These are phyloP conservation scores for Mrakia blollopis DNA, from an alignment of 768 basidiomycete genomes.

Conservation along the genomic window DNA sequence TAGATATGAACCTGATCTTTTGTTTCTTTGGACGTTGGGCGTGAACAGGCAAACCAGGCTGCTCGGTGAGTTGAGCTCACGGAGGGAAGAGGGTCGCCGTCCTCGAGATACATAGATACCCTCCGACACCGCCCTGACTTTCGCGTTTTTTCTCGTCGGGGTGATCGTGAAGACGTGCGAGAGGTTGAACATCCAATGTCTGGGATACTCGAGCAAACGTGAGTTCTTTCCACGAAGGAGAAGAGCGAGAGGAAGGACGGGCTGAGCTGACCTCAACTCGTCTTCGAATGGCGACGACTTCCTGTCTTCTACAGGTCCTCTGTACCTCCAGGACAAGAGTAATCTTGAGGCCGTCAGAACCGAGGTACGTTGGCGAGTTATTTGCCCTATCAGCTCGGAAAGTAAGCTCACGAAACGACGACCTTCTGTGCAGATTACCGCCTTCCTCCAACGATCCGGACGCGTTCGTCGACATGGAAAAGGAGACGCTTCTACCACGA, in stretches of 20 bases:
- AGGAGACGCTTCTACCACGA: not conserved
- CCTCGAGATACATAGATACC: not conserved
- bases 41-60: not conserved
- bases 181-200: not conserved
- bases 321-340: not conserved
- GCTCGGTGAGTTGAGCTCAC: not conserved
- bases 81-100: not conserved
- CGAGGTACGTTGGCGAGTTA: not conserved
- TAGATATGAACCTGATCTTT: too few relatives aligned
- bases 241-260: not conserved
- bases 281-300: not conserved
- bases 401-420: not conserved
- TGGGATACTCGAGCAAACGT: conserved; percentile 8
- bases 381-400: too few relatives aligned
- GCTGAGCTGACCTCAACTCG: not conserved
- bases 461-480: conserved; percentile 12
- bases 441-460: conserved; percentile 3
- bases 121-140: not conserved
- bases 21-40: too few relatives aligned
- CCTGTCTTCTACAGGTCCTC: not conserved
- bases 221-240: not conserved
- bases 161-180: not conserved
- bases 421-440: not conserved
- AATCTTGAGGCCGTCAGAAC: not conserved
- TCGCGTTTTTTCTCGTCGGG: too few relatives aligned